These are phyloP conservation scores for Styphnolobium japonicum DNA, from an alignment of 306 rosid genomes.

Conservation along the genomic window DNA sequence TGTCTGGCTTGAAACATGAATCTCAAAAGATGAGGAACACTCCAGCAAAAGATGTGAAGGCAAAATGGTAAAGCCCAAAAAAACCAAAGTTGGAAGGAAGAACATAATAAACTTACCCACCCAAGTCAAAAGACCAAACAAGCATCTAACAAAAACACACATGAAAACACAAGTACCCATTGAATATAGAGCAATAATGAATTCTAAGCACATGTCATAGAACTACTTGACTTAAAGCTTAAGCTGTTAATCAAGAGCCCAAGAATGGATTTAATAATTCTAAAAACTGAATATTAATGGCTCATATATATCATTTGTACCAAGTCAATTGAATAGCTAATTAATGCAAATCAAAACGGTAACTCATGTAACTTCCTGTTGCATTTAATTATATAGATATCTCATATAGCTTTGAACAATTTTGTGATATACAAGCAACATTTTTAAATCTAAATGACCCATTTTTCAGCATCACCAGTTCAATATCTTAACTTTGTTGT, in stretches of 20 bases:
- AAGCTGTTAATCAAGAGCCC: not conserved
- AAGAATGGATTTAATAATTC: not conserved
- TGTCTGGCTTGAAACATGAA: not conserved
- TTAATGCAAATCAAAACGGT: not conserved
- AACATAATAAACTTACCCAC: not conserved
- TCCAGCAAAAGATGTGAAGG: not conserved
- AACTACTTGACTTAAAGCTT: constrained; percentile 6
- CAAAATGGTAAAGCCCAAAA: not conserved
- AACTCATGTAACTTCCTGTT: not conserved
- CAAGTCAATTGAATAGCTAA: not conserved
- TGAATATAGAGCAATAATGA: not conserved
- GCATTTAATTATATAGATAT: not conserved
- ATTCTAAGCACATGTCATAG: constrained; percentile 12
- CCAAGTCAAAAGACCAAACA: not conserved
- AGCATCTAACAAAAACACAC: not conserved
- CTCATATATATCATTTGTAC: not conserved
- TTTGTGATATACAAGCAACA: not conserved
- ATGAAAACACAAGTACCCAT: not conserved
- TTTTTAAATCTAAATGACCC: not conserved
- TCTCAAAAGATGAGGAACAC: not conserved
- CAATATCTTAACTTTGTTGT: not conserved
- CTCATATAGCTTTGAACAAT: not conserved
- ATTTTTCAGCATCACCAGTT: not conserved
- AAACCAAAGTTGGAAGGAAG: not conserved
- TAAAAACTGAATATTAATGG: not conserved